Conservation (phyloP, 2,329 filamentous ascomycete species). For the Arthrocladium fulminans region DNA sequence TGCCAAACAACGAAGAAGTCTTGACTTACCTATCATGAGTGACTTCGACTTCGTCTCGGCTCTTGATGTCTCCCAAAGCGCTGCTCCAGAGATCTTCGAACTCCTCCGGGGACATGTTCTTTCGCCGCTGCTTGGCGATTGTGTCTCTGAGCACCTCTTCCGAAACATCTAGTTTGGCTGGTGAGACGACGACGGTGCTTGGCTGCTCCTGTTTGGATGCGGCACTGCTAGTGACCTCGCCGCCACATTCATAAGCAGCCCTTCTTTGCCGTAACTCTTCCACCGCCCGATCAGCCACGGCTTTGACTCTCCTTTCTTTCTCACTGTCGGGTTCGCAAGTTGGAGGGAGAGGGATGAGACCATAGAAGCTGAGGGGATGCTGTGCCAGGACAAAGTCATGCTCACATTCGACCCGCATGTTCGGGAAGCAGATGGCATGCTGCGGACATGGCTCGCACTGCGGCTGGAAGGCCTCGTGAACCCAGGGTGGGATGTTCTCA, state of each 20-base stretch:
- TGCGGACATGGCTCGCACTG: conserved; percentile 82
- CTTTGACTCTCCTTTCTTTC: conserved; percentile 76
- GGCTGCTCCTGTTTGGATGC: conserved; percentile 20
- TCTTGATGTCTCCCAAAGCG: conserved; percentile 42
- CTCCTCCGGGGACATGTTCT: conserved; percentile 74
- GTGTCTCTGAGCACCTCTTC: conserved; percentile 66
- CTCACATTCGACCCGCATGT: conserved; percentile 72
- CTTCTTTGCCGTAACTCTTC: conserved; percentile 77
- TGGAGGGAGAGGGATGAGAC: conserved; percentile 73
- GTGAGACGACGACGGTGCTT: conserved; percentile 40
- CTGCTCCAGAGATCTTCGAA: conserved; percentile 71
- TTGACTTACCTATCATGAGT: conserved; percentile 51
- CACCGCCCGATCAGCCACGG: conserved; percentile 77
- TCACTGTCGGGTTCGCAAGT: conserved; percentile 93
- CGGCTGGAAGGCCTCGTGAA: conserved; percentile 57
- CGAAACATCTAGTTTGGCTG: conserved; percentile 49
- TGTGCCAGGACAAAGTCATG: conserved; percentile 75
- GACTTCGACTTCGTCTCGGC: conserved; percentile 52
- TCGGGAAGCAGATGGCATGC: conserved; percentile 79
- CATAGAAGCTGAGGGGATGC: conserved; percentile 74
- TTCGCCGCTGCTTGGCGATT: conserved; percentile 66
- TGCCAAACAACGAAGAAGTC: conserved; percentile 19
- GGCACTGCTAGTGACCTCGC: conserved; percentile 34
- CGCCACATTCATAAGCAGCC: conserved; percentile 85
- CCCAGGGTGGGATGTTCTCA: conserved; percentile 60